Percentiles rank a stretch among this genome's conserved stretches.
Conservation (phyloP, 441 rosid species). For the Eutrema salsugineum region DNA sequence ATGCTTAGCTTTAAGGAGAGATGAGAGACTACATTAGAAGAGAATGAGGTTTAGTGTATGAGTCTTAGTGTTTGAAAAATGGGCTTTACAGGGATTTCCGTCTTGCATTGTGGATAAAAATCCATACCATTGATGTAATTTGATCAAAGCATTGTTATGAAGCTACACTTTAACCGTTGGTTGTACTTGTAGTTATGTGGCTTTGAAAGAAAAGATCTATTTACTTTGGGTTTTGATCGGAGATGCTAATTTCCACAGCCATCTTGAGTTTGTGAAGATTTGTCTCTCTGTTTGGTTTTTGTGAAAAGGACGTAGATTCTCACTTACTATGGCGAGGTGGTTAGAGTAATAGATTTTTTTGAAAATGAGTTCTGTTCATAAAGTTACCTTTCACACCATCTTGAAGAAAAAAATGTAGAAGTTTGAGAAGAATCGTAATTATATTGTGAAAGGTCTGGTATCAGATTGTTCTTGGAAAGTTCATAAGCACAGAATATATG, state of each 20-base stretch:
- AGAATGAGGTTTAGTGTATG: neutral
- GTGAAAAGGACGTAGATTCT: neutral
- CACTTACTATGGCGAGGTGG: neutral
- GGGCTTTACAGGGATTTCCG: neutral
- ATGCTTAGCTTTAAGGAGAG: slow-evolving; percentile 3
- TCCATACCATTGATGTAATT: neutral
- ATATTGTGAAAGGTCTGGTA: neutral
- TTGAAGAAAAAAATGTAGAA: neutral
- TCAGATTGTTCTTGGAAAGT: neutral
- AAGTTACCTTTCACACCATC: neutral
- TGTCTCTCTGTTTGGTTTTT: neutral
- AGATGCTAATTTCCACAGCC: neutral
- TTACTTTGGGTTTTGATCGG: neutral
- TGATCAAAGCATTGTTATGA: neutral
- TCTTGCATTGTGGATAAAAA: neutral
- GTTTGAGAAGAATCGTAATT: slow-evolving; percentile 26
- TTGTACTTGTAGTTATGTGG: neutral
- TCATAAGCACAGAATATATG: slow-evolving; percentile 33
- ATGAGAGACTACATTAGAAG: neutral
- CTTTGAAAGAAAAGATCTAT: neutral
- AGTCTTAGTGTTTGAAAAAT: neutral
- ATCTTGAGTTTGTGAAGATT: neutral
- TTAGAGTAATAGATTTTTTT: neutral
- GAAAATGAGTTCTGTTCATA: neutral
- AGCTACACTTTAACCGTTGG: neutral